phyloP scores from a whole-genome alignment of 768 basidiomycete genomes.

The Sutorius australiensis region DNA sequence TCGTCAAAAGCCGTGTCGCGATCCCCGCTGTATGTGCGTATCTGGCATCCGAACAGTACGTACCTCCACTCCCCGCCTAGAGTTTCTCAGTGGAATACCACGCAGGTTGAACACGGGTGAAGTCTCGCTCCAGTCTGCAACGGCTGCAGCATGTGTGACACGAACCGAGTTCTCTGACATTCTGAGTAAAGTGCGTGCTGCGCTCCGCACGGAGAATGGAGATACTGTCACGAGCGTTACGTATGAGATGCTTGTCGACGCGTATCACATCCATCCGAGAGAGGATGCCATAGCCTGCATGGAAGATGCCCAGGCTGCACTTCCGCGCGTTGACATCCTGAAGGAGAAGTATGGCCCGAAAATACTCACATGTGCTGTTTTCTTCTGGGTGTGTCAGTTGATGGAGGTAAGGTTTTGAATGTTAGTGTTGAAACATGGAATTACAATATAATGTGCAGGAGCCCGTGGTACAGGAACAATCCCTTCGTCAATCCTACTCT shows the following conservation, averaged over 20 bases:
- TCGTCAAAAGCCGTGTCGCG: conserved; percentile 20
- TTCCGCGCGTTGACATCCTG: conserved; percentile 14
- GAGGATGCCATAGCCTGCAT: conserved; percentile 30
- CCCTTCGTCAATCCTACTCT: conserved; percentile 16
- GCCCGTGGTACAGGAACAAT: conserved; percentile 19
- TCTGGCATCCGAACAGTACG: conserved; percentile 32
- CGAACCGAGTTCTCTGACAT: conserved; percentile 20
- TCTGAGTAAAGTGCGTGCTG: conserved; percentile 21
- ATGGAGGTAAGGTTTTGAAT: conserved; percentile 31
- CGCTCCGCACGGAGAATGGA: conserved; percentile 6
- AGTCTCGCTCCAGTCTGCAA: conserved; percentile 28
- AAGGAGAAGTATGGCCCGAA: conserved; percentile 15
- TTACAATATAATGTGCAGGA: conserved; percentile 10
- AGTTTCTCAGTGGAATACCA: not conserved
- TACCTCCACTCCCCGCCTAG: not conserved
- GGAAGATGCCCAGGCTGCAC: conserved; percentile 30
- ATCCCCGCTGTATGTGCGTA: conserved; percentile 31
- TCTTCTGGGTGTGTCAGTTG: conserved; percentile 44
- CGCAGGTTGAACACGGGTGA: conserved; percentile 26
- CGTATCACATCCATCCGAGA: conserved; percentile 18
- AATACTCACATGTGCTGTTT: conserved; percentile 37
- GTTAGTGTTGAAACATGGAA: not conserved
- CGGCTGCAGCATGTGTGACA: conserved; percentile 22
- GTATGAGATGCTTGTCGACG: conserved; percentile 32
- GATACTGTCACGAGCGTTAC: conserved; percentile 9